Conservation (phyloP, 2,329 filamentous ascomycete species). For the Esteya vermicola region DNA sequence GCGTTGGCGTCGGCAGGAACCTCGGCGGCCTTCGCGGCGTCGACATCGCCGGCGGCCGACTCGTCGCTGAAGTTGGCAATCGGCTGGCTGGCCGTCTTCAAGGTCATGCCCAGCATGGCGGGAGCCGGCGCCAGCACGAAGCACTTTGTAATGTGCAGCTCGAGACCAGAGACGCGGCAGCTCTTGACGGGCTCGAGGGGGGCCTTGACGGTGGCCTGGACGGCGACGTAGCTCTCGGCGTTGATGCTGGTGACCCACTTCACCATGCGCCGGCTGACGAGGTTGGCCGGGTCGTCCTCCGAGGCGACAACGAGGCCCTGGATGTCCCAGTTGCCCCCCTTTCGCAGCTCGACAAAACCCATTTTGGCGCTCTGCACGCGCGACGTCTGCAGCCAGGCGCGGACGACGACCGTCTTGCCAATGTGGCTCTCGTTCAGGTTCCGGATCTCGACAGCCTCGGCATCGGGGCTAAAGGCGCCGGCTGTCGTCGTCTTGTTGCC, state of each 20-base stretch:
- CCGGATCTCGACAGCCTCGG: conserved; percentile 44
- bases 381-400: conserved; percentile 75
- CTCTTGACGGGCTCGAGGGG: conserved; percentile 82
- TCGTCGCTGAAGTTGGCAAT: conserved; percentile 42
- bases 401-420: conserved; percentile 59
- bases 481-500: conserved; percentile 27
- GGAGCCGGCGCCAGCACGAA: conserved; percentile 59
- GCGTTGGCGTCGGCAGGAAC: conserved; percentile 19
- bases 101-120: conserved; percentile 40
- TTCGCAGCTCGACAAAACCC: conserved; percentile 73
- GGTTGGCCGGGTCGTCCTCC: conserved; percentile 42
- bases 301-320: conserved; percentile 65
- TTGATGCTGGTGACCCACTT: conserved; percentile 71
- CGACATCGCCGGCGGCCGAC: conserved; percentile 27
- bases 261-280: conserved; percentile 75
- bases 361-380: conserved; percentile 84
- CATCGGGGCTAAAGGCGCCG: conserved; percentile 28
- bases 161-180: conserved; percentile 62
- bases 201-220: conserved; percentile 70
- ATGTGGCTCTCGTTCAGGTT: conserved; percentile 49
- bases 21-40: conserved; percentile 18
- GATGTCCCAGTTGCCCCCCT: conserved; percentile 61
- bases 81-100: conserved; percentile 38
- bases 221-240: conserved; percentile 67
- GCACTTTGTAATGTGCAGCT: conserved; percentile 79